These are phyloP conservation scores for Phylloporus scabripes DNA, from an alignment of 768 basidiomycete species.

Conservation along the genomic window DNA sequence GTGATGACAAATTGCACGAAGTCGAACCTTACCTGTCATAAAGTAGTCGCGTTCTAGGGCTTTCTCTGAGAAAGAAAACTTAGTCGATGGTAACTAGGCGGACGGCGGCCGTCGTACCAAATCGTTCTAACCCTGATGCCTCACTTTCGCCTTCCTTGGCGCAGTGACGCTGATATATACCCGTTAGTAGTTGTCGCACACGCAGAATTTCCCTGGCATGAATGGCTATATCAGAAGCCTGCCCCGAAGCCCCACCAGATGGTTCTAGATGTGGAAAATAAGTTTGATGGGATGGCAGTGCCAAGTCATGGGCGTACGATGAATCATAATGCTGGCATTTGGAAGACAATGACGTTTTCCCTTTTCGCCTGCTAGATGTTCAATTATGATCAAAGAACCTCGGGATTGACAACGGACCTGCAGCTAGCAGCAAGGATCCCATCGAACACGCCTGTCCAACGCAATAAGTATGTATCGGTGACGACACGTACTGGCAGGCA, in stretches of 20 bases:
- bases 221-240: constrained; percentile 96
- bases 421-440: constrained; percentile 90
- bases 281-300: constrained; percentile 4
- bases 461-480: constrained; percentile 95
- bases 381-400: constrained; percentile 9
- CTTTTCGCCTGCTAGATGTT: constrained; percentile 52
- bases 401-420: constrained; percentile 40
- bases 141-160: constrained; percentile 56
- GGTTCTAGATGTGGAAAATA: constrained; percentile 57
- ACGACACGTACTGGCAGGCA: constrained; percentile 70
- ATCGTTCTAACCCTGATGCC: constrained; percentile 63
- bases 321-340: constrained; percentile 97
- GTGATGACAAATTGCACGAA: constrained; percentile 15
- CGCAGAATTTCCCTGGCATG: constrained; percentile 95
- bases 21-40: constrained; percentile 64
- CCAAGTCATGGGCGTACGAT: constrained; percentile 53
- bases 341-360: constrained; percentile 91
- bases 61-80: constrained; percentile 48
- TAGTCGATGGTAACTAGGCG: constrained; percentile 18
- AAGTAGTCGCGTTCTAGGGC: constrained; percentile 95
- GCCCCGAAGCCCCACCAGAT: constrained; percentile 92
- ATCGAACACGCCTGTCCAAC: constrained; percentile 94
- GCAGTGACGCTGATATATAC: constrained; percentile 89
- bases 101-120: constrained; percentile 49
- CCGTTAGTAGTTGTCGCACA: constrained; percentile 75